Evolutionary conservation across 176 grass and related monocot genomes (phyloP), one percentile per base, ranked within the genome.

Genomic region (Triticum timopheevii): DNA sequence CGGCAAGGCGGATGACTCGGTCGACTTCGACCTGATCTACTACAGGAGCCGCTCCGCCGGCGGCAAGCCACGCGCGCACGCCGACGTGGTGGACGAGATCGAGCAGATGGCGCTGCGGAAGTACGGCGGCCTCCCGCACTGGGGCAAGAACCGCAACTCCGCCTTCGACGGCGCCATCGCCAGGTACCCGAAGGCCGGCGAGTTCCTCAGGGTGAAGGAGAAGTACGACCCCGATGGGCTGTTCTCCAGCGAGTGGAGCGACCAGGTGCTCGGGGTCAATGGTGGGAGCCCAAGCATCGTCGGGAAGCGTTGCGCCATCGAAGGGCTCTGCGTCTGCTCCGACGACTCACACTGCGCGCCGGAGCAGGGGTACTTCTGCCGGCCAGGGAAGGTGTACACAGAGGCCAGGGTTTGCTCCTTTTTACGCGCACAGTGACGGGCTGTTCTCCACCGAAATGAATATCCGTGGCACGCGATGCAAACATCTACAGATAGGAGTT

Each of bases 21-120:
- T 91, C 10, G 91, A 93, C 65, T 79, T 95, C 23, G 94, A 93
- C 88, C 5, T 95, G 0, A 75, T 82, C n/a, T 95, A 91, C 85
- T 93, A 93, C 65, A 87, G 84, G 66, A 86, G 91, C 77, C 71
- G 17, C 12, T 78, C 92, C 38, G 59, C 73, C 5, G 42, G 34
- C 27, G 36, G 9, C 13, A 50, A 15, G 38, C 91, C 94, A 27
- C 70, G 89, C 30, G 81, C 90, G 13, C 17, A 88, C 38, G 85
- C 71, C 22, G 91, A 79, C 47, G 92, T 71, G 68, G 6, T 90
- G 9, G 89, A 93, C 72, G 58, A 80, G 77, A 2, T 90, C n/a
- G 84, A 90, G 80, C 89, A 90, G 73, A 73, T 90, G 84, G 84
- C 63, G 33, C 7, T 90, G 24, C 50, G 24, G 54, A 90, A 80